These are phyloP conservation scores for Nicotiana obtusifolia DNA, from an alignment of 257 asterid species.

Conservation along the genomic window DNA sequence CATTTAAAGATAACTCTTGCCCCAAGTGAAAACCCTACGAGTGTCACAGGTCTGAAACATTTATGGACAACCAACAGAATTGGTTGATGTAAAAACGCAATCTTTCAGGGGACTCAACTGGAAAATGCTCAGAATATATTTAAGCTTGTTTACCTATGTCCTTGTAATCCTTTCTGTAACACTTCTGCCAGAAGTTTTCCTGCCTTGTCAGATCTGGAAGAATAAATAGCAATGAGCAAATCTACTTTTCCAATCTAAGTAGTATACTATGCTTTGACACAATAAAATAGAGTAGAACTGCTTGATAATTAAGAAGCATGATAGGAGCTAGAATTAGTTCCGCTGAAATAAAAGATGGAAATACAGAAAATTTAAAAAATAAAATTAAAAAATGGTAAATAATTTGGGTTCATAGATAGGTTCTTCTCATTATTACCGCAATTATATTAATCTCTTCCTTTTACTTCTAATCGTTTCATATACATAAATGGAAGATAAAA, in stretches of 20 bases:
- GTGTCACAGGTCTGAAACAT: constrained; percentile 92
- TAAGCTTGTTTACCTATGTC: constrained; percentile 47
- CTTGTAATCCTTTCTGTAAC: constrained; percentile 76
- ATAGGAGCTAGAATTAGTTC: constrained; percentile 1
- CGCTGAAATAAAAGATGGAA: neutral
- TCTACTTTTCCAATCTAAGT: neutral
- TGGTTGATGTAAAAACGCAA: neutral
- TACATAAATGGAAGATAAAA: neutral
- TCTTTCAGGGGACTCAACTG: neutral
- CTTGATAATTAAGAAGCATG: neutral
- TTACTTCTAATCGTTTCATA: neutral
- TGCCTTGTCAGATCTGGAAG: constrained; percentile 81
- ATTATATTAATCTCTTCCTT: neutral
- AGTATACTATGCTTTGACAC: constrained; percentile 1
- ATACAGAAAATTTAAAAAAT: neutral
- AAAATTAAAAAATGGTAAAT: neutral
- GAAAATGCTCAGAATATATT: neutral
- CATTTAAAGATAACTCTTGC: constrained; percentile 91
- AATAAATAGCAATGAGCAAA: constrained; percentile 12
- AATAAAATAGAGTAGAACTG: neutral
- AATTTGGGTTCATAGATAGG: neutral
- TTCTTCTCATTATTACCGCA: neutral
- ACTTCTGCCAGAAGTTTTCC: constrained; percentile 90
- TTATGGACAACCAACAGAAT: constrained; percentile 13
- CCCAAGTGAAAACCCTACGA: constrained; percentile 93